These are phyloP conservation scores for Ensete glaucum DNA, from an alignment of 176 grass and related monocot genomes.

Conservation along the genomic window DNA sequence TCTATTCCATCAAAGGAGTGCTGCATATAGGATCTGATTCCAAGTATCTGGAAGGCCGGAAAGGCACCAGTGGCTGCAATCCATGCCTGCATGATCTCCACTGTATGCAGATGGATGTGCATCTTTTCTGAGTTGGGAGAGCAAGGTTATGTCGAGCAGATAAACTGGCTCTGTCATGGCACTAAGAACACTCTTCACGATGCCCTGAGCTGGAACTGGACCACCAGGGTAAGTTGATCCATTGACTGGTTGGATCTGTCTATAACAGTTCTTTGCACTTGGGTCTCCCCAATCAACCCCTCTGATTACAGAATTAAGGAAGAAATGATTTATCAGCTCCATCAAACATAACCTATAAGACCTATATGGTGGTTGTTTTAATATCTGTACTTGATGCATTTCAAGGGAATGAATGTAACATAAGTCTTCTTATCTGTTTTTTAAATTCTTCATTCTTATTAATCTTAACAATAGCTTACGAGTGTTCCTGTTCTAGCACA, in stretches of 20 bases:
- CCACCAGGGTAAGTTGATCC: constrained; percentile 57
- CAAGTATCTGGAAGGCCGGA: constrained; percentile 84
- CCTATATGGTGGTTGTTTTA: no score
- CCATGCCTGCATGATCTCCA: constrained; percentile 61
- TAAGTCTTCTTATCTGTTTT: no score
- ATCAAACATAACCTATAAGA: not conserved
- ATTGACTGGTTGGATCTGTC: constrained; percentile 44
- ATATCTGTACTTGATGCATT: no score
- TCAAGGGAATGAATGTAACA: no score
- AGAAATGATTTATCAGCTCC: not conserved
- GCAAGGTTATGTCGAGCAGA: constrained; percentile 80
- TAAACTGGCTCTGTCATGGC: constrained; percentile 65
- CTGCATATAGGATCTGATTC: constrained; percentile 88
- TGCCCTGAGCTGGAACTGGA: constrained; percentile 36
- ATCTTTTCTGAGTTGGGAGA: constrained; percentile 87
- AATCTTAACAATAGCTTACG: no score
- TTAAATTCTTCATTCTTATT: no score
- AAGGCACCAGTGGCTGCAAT: constrained; percentile 99
- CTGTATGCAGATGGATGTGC: constrained; percentile 76
- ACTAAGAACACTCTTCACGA: constrained; percentile 42
- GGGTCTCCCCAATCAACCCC: constrained; percentile 57
- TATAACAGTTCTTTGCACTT: constrained; percentile 35
- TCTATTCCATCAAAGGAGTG: not conserved
- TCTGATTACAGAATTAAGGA: constrained; percentile 15
- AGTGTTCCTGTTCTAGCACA: no score